phyloP scores from a whole-genome alignment of 148 eudicot genomes.

The Nyssa sinensis region DNA sequence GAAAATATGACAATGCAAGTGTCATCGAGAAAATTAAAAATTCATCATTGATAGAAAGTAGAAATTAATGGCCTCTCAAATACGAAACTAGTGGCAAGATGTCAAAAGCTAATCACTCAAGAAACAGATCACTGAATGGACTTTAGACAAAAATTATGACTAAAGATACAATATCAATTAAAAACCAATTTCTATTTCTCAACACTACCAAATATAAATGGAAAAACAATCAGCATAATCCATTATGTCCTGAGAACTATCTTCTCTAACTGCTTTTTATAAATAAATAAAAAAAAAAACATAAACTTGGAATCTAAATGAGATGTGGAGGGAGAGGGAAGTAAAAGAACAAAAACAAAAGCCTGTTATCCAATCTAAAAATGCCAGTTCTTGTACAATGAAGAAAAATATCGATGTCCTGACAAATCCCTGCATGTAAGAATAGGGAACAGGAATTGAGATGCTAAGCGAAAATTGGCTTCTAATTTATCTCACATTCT shows the following conservation, averaged over 20 bases:
- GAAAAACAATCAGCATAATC: background rate
- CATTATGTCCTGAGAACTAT: conserved; percentile 15
- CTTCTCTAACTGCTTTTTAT: conserved; percentile 4
- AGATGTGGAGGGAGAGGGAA: background rate
- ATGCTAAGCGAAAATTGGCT: conserved; percentile 3
- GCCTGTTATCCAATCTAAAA: conserved; percentile 2
- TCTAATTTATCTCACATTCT: conserved; percentile 42
- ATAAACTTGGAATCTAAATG: background rate
- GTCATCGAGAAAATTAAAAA: background rate
- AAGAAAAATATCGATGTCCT: conserved; percentile 11
- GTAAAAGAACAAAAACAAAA: conserved; percentile 13
- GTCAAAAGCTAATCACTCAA: background rate
- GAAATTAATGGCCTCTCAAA: conserved; percentile 4
- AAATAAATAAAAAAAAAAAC: conserved; percentile 1
- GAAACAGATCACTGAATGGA: background rate
- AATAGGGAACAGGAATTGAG: background rate
- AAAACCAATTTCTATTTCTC: conserved; percentile 7
- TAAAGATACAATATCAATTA: background rate
- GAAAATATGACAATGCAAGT: too few relatives aligned
- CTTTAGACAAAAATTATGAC: background rate
- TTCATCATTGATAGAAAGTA: background rate
- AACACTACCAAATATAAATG: conserved; percentile 7
- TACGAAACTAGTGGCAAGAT: background rate
- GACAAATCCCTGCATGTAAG: background rate
- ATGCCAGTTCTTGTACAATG: conserved; percentile 21